These are phyloP conservation scores for Chalciporus piperatus DNA, from an alignment of 768 basidiomycete genomes.

Conservation along the genomic window DNA sequence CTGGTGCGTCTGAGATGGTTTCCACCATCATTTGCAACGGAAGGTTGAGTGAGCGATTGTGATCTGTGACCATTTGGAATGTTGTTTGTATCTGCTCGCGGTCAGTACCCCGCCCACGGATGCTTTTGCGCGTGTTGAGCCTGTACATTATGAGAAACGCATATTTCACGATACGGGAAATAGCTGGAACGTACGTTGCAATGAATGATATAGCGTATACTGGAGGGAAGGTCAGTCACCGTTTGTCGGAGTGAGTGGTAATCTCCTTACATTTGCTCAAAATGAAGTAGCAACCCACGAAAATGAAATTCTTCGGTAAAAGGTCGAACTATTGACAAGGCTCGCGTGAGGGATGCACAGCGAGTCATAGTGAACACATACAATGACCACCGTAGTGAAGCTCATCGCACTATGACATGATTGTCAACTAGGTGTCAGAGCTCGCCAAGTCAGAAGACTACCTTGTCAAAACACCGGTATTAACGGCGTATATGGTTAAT, in stretches of 20 bases:
- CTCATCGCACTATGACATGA: conserved; percentile 27
- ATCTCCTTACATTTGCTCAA: conserved; percentile 56
- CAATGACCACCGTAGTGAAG: conserved; percentile 52
- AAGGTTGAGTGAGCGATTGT: neutral
- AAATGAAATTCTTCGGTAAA: conserved; percentile 54
- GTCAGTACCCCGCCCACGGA: conserved; percentile 57
- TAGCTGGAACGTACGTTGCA: conserved; percentile 49
- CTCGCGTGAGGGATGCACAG: neutral
- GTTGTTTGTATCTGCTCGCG: conserved; percentile 25
- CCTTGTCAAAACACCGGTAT: conserved; percentile 65
- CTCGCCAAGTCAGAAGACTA: conserved; percentile 14
- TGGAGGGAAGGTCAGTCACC: conserved; percentile 17
- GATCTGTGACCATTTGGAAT: conserved; percentile 26
- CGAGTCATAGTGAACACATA: conserved; percentile 29
- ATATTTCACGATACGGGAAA: neutral
- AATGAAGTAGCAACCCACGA: conserved; percentile 59
- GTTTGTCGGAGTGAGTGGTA: neutral
- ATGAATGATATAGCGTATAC: conserved; percentile 68
- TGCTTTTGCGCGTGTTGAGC: conserved; percentile 56
- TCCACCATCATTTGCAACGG: conserved; percentile 1
- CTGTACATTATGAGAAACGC: conserved; percentile 31
- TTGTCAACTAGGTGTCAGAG: neutral
- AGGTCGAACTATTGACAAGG: conserved; percentile 48
- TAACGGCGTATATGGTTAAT: conserved; percentile 58
- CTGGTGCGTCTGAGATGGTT: neutral